Conservation (phyloP, 768 basidiomycete species). For the Asterophora parasitica region DNA sequence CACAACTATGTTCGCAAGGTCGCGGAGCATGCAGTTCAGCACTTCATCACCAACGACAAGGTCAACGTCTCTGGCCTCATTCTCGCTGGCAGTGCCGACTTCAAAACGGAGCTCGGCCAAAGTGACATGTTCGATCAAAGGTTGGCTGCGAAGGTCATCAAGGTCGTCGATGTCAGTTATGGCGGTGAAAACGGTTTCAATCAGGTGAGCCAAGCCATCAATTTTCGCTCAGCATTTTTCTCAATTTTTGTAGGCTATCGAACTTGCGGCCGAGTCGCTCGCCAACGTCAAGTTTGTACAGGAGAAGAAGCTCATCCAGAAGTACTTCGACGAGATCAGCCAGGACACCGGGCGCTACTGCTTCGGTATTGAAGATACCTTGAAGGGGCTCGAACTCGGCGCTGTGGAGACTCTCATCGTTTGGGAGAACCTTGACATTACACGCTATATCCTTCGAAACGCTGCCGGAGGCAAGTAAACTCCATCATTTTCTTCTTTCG, state of each 20-base stretch:
- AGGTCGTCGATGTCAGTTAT: slow-evolving; percentile 97
- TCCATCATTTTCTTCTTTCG: background rate
- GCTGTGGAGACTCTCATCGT: slow-evolving; percentile 96
- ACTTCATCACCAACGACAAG: slow-evolving; percentile 97
- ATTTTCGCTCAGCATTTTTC: slow-evolving; percentile 2
- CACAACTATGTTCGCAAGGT: slow-evolving; percentile 99
- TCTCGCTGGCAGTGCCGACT: slow-evolving; percentile 94
- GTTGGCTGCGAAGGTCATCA: slow-evolving; percentile 88
- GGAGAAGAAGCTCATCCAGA: slow-evolving; percentile 96
- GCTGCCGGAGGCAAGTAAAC: slow-evolving; percentile 72
- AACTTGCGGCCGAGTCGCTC: slow-evolving; percentile 91
- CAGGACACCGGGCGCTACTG: slow-evolving; percentile 95
- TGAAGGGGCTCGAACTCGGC: slow-evolving; percentile 94
- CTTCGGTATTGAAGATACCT: slow-evolving; percentile 95
- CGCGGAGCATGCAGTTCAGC: slow-evolving; percentile 93
- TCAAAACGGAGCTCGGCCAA: slow-evolving; percentile 96
- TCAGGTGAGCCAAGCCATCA: slow-evolving; percentile 54
- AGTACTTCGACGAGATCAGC: slow-evolving; percentile 99
- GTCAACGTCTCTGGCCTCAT: slow-evolving; percentile 97
- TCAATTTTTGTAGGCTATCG: slow-evolving; percentile 67
- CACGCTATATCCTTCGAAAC: slow-evolving; percentile 83
- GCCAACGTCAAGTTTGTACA: slow-evolving; percentile 99
- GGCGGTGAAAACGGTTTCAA: slow-evolving; percentile 99
- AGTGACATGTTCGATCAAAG: slow-evolving; percentile 95
- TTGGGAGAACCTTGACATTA: slow-evolving; percentile 96